phyloP scores from a whole-genome alignment of 140 eudicot genomes.

The Senecio squalidus region DNA sequence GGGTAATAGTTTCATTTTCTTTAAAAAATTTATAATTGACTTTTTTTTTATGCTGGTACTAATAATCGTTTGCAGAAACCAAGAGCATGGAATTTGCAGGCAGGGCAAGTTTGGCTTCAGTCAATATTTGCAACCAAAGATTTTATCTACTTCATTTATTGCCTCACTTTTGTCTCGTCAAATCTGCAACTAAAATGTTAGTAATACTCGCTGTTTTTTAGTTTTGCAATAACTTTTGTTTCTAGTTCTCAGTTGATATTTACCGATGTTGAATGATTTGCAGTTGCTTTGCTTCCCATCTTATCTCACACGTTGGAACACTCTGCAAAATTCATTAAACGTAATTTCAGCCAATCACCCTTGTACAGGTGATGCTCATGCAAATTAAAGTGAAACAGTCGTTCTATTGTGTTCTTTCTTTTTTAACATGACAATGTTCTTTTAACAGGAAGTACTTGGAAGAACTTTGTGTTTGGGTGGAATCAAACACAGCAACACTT shows the following conservation, averaged over 20 bases:
- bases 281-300: constrained; percentile 92
- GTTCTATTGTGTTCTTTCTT: not conserved
- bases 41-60: not conserved
- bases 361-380: constrained; percentile 56
- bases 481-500: constrained; percentile 77
- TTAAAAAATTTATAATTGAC: not conserved
- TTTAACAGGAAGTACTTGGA: constrained; percentile 83
- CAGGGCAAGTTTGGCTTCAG: constrained; percentile 81
- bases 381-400: not conserved
- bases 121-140: constrained; percentile 77
- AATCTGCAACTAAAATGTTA: constrained; percentile 81
- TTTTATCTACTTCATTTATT: constrained; percentile 77
- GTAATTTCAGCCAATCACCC: constrained; percentile 67
- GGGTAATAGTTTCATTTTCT: constrained; percentile 42
- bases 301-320: constrained; percentile 71
- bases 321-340: constrained; percentile 76
- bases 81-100: constrained; percentile 87
- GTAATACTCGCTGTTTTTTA: constrained; percentile 16
- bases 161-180: constrained; percentile 79
- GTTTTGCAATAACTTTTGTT: not conserved
- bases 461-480: constrained; percentile 92
- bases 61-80: constrained; percentile 57
- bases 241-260: not conserved
- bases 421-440: not conserved
- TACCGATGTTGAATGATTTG: constrained; percentile 10